A percentile compares a stretch with the other conserved stretches of the same genome.
phyloP scores from a whole-genome alignment of 2,329 filamentous ascomycete genomes.

The Colletotrichum tropicale region DNA sequence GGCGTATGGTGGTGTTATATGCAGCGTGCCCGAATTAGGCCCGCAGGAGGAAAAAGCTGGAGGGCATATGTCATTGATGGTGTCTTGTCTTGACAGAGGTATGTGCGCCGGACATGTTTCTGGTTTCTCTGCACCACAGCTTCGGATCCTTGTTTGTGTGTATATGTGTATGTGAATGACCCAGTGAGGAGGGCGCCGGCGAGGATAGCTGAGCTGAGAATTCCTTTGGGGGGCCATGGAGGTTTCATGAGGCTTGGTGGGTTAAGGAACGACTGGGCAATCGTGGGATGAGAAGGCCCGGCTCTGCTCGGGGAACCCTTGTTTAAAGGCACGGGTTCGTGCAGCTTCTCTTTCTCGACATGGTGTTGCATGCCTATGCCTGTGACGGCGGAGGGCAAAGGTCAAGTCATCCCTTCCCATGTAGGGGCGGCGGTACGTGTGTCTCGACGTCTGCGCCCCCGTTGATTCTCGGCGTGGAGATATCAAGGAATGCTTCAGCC shows the following conservation, averaged over 20 bases:
- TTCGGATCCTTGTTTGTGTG: not conserved
- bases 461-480: not conserved
- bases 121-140: not conserved
- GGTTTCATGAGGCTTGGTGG: conserved; percentile 3
- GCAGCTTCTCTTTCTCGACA: not conserved
- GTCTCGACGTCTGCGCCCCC: not conserved
- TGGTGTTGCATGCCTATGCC: not conserved
- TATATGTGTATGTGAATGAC: not conserved
- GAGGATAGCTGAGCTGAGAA: not conserved
- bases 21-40: not conserved
- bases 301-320: not conserved
- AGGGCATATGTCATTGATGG: not conserved
- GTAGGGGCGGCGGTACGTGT: not conserved
- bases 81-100: not conserved
- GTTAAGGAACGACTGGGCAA: not conserved
- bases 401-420: not conserved
- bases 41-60: not conserved
- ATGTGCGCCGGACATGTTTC: not conserved
- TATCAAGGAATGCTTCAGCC: not conserved
- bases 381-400: not conserved
- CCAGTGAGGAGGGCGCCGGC: not conserved
- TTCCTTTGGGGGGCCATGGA: not conserved
- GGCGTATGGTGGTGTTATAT: not conserved
- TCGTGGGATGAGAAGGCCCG: not conserved
- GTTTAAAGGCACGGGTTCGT: not conserved